These are phyloP conservation scores for Spiraea crenata DNA, from an alignment of 331 rosid species.

Conservation along the genomic window DNA sequence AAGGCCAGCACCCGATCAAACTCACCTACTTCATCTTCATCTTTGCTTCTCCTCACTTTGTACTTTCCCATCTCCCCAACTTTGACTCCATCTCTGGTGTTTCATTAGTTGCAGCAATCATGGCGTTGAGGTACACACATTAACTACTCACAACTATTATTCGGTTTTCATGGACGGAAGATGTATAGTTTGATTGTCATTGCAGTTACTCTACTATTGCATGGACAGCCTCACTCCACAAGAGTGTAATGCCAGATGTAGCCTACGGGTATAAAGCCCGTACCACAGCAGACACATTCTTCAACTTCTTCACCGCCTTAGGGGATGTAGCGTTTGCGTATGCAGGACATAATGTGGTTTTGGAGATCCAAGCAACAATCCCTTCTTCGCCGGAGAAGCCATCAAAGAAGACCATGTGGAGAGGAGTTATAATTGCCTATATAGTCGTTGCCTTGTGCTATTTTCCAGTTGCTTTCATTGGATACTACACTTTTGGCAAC, in stretches of 20 bases:
- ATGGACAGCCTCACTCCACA: constrained; percentile 47
- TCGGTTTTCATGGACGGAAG: too few relatives aligned
- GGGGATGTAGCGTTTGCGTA: constrained; percentile 74
- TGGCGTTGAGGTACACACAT: constrained; percentile 63
- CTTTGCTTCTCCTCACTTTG: constrained; percentile 68
- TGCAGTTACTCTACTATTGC: constrained; percentile 76
- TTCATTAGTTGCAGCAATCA: constrained; percentile 66
- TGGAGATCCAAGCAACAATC: constrained; percentile 81
- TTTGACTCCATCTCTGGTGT: constrained; percentile 62
- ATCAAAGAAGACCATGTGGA: constrained; percentile 77
- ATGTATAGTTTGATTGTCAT: constrained; percentile 11
- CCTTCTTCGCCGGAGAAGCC: constrained; percentile 76
- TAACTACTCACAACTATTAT: neutral
- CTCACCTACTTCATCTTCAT: constrained; percentile 66
- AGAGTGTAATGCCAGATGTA: constrained; percentile 52
- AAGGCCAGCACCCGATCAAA: constrained; percentile 27
- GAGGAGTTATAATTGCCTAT: constrained; percentile 59
- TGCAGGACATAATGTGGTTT: constrained; percentile 74
- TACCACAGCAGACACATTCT: constrained; percentile 40
- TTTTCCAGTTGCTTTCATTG: constrained; percentile 71
- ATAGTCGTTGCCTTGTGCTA: constrained; percentile 65
- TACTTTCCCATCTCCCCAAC: constrained; percentile 70
- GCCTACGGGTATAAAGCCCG: constrained; percentile 34
- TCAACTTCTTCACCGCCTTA: constrained; percentile 58
- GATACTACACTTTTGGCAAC: constrained; percentile 59